phyloP scores from a whole-genome alignment of 2,329 filamentous ascomycete species.

The Pseudonectria foliicola region DNA sequence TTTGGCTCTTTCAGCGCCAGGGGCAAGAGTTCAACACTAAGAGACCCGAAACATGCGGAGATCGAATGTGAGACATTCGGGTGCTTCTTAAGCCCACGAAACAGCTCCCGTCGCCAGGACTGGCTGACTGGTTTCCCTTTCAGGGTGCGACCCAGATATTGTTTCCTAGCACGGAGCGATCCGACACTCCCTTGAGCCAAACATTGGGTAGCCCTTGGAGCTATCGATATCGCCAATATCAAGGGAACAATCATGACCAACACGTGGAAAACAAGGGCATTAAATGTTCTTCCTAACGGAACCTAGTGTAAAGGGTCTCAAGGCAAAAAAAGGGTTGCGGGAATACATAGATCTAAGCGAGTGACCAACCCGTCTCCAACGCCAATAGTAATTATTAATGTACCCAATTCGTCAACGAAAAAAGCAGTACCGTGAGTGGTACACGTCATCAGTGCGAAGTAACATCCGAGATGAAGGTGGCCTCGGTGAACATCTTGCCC shows the following conservation, averaged over 20 bases:
- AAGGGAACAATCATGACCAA: background rate
- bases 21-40: background rate
- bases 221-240: no score
- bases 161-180: no score
- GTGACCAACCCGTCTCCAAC: constrained; percentile 26
- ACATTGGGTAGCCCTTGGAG: background rate
- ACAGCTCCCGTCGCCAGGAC: background rate
- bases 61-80: background rate
- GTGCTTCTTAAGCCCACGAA: background rate
- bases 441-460: constrained; percentile 4
- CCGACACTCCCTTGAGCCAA: background rate
- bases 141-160: no score
- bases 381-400: constrained; percentile 21
- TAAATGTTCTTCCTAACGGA: constrained; percentile 9
- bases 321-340: constrained; percentile 4
- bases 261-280: constrained; percentile 2
- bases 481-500: constrained; percentile 76
- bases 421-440: constrained; percentile 13
- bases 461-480: constrained; percentile 82
- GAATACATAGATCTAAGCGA: constrained; percentile 20
- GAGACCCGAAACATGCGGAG: no score
- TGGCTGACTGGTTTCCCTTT: background rate
- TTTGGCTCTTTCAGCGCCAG: background rate
- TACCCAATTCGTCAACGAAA: constrained; percentile 23
- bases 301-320: constrained; percentile 8